Base-by-base conservation (phyloP, 2,329 filamentous ascomycete species). In the Akanthomyces lecanii region DNA sequence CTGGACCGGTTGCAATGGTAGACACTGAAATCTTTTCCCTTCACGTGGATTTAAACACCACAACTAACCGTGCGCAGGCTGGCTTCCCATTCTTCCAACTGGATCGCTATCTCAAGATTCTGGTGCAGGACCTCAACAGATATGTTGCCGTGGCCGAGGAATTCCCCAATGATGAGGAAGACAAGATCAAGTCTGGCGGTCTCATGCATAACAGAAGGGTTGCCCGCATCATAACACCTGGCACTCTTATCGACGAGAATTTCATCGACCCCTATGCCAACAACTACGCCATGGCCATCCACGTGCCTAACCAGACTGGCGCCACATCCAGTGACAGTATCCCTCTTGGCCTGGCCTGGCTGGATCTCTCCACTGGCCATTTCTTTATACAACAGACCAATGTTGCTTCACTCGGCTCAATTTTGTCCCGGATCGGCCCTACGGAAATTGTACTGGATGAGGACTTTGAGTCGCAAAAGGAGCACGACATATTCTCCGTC, bases 131-230 rank as follows among this genome's bases (percentile, higher is more conserved):
- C 72, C 78, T 95, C 52, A 91, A 90, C 73, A 90, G 91, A 71
- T 91, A 96, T 75, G 95, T 99, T 65, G 95, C 95, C 54, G 89
- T 99, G 66, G 92, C 91, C 53, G 94, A 99, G 73, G 95, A 99
- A 74, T 94, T 96, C 69, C 87, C 89, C 21, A 90, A 95, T 70
- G 83, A 87, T 66, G 81, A 85, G 5, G 81, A 87, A 4, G 86
- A 86, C 62, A 91, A 86, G 75, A 78, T 89, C 67, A 94, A 89
- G 72, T 83, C 86, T 23, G 91, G 91, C 16, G 92, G 91, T 4
- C 78, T 94, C 66, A 81, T 94, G 79, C 96, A 95, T 73, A 90
- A 96, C 72, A 89, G 95, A 30, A 87, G 82, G 68, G 92, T 99
- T 16, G 85, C 91, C 21, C 88, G 95, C 63, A 89, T 99, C 68